Conservation (phyloP, 768 basidiomycete genomes). For the Lanmaoa rubissima region DNA sequence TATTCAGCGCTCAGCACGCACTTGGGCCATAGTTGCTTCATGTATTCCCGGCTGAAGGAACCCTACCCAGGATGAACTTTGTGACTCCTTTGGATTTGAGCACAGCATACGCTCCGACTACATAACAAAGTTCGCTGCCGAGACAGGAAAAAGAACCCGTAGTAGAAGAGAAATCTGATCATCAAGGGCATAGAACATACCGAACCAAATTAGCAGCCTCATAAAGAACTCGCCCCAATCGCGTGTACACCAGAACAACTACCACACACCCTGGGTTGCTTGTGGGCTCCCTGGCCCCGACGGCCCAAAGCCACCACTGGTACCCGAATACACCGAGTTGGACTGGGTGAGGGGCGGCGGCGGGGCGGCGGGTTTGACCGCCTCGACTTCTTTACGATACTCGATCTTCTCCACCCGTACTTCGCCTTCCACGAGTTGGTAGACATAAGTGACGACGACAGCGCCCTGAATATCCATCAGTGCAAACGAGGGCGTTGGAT, state of each 20-base stretch:
- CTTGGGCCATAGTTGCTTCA: too few species aligned
- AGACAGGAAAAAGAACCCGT: neutral
- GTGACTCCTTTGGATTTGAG: neutral
- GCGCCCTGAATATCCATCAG: conserved; percentile 97
- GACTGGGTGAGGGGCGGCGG: conserved; percentile 25
- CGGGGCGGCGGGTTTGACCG: conserved; percentile 29
- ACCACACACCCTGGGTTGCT: conserved; percentile 29
- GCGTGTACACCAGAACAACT: neutral
- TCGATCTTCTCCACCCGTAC: conserved; percentile 92
- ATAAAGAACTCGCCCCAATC: neutral
- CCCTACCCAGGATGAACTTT: neutral
- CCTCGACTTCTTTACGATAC: conserved; percentile 63
- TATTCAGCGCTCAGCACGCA: too few species aligned
- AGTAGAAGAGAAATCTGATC: neutral
- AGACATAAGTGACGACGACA: conserved; percentile 96
- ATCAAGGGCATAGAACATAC: neutral
- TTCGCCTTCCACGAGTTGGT: conserved; percentile 91
- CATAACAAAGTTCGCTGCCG: neutral
- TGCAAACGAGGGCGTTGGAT: conserved; percentile 91
- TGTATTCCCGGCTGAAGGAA: neutral
- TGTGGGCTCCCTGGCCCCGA: conserved; percentile 29
- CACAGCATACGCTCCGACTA: neutral
- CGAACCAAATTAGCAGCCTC: neutral
- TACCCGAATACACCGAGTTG: conserved; percentile 34
- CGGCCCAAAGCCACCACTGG: conserved; percentile 18